Evolutionary conservation across 805 yeast species (phyloP).

Genomic region (Danielia oregonensis): DNA sequence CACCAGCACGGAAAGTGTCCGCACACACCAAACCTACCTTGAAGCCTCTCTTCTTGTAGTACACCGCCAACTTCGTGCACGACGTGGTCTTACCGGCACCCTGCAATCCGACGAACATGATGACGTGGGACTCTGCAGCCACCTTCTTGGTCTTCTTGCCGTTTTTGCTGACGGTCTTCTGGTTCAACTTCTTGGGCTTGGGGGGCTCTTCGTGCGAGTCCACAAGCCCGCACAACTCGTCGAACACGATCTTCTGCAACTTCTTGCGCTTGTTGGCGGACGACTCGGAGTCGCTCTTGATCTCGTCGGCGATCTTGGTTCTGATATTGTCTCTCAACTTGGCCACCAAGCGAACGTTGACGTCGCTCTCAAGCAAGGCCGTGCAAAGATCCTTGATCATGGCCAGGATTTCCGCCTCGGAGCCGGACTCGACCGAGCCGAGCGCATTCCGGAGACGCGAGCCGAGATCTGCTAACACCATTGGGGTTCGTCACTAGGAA

Average conservation of each 20-base stretch:
- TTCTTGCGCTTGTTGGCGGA: slow-evolving; percentile 72
- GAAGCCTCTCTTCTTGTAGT: slow-evolving; percentile 88
- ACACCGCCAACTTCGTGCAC: slow-evolving; percentile 93
- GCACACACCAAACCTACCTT: slow-evolving; percentile 98
- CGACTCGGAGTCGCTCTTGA: slow-evolving; percentile 45
- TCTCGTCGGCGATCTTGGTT: slow-evolving; percentile 48
- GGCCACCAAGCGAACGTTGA: slow-evolving; percentile 80
- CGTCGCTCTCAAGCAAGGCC: slow-evolving; percentile 92
- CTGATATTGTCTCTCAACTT: slow-evolving; percentile 61
- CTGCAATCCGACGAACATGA: slow-evolving; percentile 97
- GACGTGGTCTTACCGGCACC: slow-evolving; percentile 99
- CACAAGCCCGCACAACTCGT: slow-evolving; percentile 82
- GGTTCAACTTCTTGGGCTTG: slow-evolving; percentile 77
- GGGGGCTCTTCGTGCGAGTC: slow-evolving; percentile 64
- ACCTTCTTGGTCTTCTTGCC: slow-evolving; percentile 25
- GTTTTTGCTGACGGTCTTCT: slow-evolving; percentile 18
- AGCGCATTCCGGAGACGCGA: slow-evolving; percentile 40
- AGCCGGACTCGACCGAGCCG: slow-evolving; percentile 38
- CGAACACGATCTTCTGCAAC: slow-evolving; percentile 89
- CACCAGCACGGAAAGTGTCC: slow-evolving; percentile 99
- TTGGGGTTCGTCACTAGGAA: too few relatives aligned
- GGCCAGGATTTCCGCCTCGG: slow-evolving; percentile 33
- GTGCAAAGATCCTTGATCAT: slow-evolving; percentile 86
- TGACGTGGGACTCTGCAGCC: slow-evolving; percentile 45
- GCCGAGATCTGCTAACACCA: slow-evolving; percentile 48